These are phyloP conservation scores for Aspergillus sp. DNA, from an alignment of 2,329 filamentous ascomycete genomes.

Conservation along the genomic window DNA sequence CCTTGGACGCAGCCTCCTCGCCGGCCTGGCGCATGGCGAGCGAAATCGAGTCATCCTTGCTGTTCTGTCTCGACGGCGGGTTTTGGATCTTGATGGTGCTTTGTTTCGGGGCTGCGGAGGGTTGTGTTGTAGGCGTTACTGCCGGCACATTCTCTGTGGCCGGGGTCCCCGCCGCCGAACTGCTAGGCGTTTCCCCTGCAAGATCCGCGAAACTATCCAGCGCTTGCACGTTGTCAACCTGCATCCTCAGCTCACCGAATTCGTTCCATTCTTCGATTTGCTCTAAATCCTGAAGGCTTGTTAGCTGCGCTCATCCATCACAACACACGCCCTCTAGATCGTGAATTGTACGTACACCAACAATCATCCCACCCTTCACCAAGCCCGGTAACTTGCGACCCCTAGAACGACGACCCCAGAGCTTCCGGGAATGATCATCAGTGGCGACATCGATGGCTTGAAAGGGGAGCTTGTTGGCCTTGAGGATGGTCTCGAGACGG, in stretches of 20 bases:
- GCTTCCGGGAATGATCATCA: slow-evolving; percentile 75
- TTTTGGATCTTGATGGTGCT: slow-evolving; percentile 36
- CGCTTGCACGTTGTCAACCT: slow-evolving; percentile 49
- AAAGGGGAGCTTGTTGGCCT: slow-evolving; percentile 89
- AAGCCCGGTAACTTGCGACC: slow-evolving; percentile 84
- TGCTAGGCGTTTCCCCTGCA: slow-evolving; percentile 6
- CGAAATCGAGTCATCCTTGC: slow-evolving; percentile 31
- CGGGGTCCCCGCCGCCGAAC: slow-evolving; percentile 16
- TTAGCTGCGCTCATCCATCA: slow-evolving; percentile 5
- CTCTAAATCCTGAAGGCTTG: slow-evolving; percentile 63
- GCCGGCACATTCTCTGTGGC: slow-evolving; percentile 7
- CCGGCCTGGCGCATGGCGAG: slow-evolving; percentile 38
- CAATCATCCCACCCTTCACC: slow-evolving; percentile 74
- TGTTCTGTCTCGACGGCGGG: slow-evolving; percentile 29
- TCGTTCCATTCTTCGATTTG: slow-evolving; percentile 99
- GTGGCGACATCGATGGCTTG: slow-evolving; percentile 85
- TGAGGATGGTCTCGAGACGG: slow-evolving; percentile 89
- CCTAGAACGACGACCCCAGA: slow-evolving; percentile 77
- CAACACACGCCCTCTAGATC: neutral
- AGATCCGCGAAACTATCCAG: slow-evolving; percentile 20
- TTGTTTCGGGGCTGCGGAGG: slow-evolving; percentile 17
- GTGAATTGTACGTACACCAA: slow-evolving; percentile 59
- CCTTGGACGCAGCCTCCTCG: slow-evolving; percentile 31
- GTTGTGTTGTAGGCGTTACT: no score
- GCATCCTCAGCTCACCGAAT: slow-evolving; percentile 86